A percentile compares a stretch with the other conserved stretches of the same genome.
phyloP scores from a whole-genome alignment of 2,329 filamentous ascomycete genomes.

The Bipolaris victoriae region DNA sequence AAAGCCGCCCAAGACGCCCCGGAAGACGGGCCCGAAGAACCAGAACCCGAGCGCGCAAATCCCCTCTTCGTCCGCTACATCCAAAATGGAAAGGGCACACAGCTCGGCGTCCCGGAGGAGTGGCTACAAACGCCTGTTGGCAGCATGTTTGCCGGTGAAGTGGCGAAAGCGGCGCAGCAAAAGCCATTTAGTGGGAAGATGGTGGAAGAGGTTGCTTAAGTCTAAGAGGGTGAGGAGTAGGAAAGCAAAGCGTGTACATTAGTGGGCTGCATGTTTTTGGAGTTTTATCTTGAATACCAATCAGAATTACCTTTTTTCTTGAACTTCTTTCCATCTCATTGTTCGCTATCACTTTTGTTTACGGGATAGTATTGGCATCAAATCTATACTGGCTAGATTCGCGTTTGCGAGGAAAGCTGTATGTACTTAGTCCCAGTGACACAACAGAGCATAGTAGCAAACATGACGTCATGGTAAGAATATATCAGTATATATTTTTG shows the following conservation, averaged over 20 bases:
- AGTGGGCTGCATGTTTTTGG: background rate
- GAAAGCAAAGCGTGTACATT: slow-evolving; percentile 1
- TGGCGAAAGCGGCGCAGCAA: slow-evolving; percentile 31
- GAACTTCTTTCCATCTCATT: background rate
- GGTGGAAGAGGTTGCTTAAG: slow-evolving; percentile 47
- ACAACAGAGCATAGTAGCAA: too few species aligned
- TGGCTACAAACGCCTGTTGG: slow-evolving; percentile 70
- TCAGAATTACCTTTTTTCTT: background rate
- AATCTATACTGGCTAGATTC: too few species aligned
- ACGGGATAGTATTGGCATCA: too few species aligned
- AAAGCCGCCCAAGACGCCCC: slow-evolving; percentile 56
- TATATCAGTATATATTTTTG: slow-evolving; percentile 1
- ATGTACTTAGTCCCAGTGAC: too few species aligned
- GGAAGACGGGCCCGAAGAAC: slow-evolving; percentile 58
- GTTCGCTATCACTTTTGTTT: background rate
- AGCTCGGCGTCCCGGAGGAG: slow-evolving; percentile 70
- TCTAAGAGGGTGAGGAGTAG: background rate
- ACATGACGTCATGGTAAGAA: background rate
- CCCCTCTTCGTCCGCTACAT: slow-evolving; percentile 73
- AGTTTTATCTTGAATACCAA: background rate
- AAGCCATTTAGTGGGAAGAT: slow-evolving; percentile 41
- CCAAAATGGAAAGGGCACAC: slow-evolving; percentile 65
- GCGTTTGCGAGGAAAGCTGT: too few species aligned
- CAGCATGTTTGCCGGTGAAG: slow-evolving; percentile 57
- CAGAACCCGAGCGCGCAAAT: slow-evolving; percentile 57